Evolutionary conservation across 2,329 filamentous ascomycete species (phyloP), one percentile per base, ranked within the genome.

Genomic region (Neospermospora avenae): DNA sequence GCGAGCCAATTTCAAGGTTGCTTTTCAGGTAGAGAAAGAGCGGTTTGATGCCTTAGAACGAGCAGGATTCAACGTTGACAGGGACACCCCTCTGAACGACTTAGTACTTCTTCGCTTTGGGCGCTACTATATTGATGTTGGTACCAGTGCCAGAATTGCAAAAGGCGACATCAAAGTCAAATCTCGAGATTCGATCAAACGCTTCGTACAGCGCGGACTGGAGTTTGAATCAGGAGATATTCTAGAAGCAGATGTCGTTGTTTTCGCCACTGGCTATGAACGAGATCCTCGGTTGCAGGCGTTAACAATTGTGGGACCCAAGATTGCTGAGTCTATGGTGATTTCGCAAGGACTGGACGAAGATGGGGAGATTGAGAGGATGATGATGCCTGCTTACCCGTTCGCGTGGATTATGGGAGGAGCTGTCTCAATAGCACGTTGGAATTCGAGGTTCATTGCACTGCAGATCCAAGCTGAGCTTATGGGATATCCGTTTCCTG

Each of bases 101-200:
- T 86, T 2, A 75, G 80, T 86, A 68, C 75, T 83, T 55, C 80
- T 83, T 64, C 79, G 82, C 10, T 83, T 83, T 13, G 82, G 82
- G 1, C 81, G 82, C 0, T 84, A 83, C 63, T 84, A 84, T 66
- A 80, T 84, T 59, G 80, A 84, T 59, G 80, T 83, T 11, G 82
- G 82, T 0, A 77, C 75, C 6, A 79, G 77, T 10, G 71, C 78
- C 64, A 73, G 82, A 22, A 80, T 84, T 58, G 53, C 42, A 5
- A 76, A 81, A 34, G 79, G 81, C 4, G 81, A 81, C 66, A 78
- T 84, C 65, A 80, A 79, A 58, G 70, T 84, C 24, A 77, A 77
- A 52, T 74, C 76, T 48, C 76, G 73, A n/a, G 76, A 75, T 5
- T 75, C 75, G 3, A 80, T 82, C 60, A 66, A 72, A 3, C 69